Percentiles rank a stretch among this genome's conserved stretches.
Conservation (phyloP, 2,329 filamentous ascomycete species). For the Lasiodiplodia sp. region DNA sequence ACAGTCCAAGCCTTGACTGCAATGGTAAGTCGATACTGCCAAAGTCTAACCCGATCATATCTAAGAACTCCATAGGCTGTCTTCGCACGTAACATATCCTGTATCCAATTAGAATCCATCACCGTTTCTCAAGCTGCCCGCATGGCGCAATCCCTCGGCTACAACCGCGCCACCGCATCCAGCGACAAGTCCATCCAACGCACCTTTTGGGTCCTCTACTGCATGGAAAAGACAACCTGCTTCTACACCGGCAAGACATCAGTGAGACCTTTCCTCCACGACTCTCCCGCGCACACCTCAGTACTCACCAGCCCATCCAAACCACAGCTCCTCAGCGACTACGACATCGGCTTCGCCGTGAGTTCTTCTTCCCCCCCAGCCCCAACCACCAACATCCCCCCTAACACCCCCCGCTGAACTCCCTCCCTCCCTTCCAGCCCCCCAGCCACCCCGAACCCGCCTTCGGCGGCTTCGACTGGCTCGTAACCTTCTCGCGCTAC, state of each 20-base stretch:
- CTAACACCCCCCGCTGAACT: neutral
- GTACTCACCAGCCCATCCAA: neutral
- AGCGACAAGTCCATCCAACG: conserved; percentile 34
- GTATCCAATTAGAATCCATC: conserved; percentile 44
- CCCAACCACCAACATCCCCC: neutral
- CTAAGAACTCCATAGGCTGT: conserved; percentile 36
- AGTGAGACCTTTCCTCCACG: conserved; percentile 34
- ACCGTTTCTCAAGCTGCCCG: conserved; percentile 45
- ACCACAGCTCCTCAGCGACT: conserved; percentile 45
- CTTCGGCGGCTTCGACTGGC: conserved; percentile 47
- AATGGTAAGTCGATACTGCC: conserved; percentile 29
- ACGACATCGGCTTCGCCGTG: conserved; percentile 47
- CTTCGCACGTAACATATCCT: conserved; percentile 46
- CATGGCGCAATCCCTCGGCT: conserved; percentile 44
- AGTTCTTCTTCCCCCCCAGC: neutral
- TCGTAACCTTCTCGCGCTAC: conserved; percentile 42
- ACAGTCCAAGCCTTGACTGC: conserved; percentile 40
- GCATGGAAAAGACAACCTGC: conserved; percentile 47
- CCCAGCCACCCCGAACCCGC: conserved; percentile 43
- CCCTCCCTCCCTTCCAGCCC: conserved; percentile 31
- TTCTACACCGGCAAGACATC: conserved; percentile 45
- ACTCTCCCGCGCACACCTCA: neutral
- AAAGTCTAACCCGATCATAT: fast-evolving
- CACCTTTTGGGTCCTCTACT: conserved; percentile 53
- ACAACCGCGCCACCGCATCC: conserved; percentile 38